Evolutionary conservation across 192 early-diverging fungal species (phyloP).

Genomic region (Kickxella alabastrina): DNA sequence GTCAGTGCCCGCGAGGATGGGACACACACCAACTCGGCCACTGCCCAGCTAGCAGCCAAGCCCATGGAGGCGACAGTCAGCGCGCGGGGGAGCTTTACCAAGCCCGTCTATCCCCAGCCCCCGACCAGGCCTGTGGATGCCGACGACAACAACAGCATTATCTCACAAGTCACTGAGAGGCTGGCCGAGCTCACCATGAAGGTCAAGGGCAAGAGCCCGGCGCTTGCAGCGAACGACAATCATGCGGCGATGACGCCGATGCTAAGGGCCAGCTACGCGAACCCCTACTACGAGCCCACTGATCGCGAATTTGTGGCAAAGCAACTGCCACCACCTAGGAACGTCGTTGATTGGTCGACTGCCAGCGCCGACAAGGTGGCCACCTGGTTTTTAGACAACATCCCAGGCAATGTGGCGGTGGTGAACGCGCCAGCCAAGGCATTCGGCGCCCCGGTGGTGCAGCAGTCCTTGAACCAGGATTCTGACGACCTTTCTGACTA

Average conservation of each 20-base stretch:
- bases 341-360: slow-evolving; percentile 44
- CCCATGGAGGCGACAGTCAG: slow-evolving; percentile 31
- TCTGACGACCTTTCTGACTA: slow-evolving; percentile 22
- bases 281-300: slow-evolving; percentile 4
- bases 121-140: slow-evolving; percentile 4
- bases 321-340: slow-evolving; percentile 38
- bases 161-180: slow-evolving; percentile 45
- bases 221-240: not conserved
- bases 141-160: slow-evolving; percentile 36
- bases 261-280: not conserved
- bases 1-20: slow-evolving; percentile 28
- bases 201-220: slow-evolving; percentile 1
- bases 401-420: slow-evolving; percentile 43
- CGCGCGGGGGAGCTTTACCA: slow-evolving; percentile 37
- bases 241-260: not conserved
- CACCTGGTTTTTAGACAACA: slow-evolving; percentile 52
- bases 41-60: slow-evolving; percentile 23
- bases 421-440: slow-evolving; percentile 24
- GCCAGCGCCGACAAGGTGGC: slow-evolving; percentile 44
- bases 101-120: slow-evolving; percentile 4
- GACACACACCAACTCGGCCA: slow-evolving; percentile 7
- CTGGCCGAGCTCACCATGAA: slow-evolving; percentile 27
- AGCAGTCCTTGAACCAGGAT: slow-evolving; percentile 13
- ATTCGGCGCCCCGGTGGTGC: slow-evolving; percentile 31
- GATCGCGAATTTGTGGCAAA: slow-evolving; percentile 14